These are phyloP conservation scores for Aureobasidium pullulans DNA, from an alignment of 2,329 filamentous ascomycete species.

Conservation along the genomic window DNA sequence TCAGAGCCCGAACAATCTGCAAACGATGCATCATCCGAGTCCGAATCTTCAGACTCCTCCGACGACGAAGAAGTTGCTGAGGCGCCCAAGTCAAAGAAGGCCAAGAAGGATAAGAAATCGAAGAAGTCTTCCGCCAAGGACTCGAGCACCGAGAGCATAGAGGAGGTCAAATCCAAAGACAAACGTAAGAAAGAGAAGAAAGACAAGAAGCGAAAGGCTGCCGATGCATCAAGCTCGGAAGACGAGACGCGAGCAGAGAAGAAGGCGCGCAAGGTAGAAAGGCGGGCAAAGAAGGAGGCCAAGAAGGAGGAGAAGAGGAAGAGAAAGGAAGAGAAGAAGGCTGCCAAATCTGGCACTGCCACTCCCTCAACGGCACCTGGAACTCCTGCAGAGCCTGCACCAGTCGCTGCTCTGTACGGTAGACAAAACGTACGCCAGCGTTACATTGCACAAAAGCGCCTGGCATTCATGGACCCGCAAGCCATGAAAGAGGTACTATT, in stretches of 20 bases:
- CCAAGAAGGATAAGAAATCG: conserved; percentile 30
- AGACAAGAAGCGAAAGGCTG: conserved; percentile 20
- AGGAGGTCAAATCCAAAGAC: conserved; percentile 14
- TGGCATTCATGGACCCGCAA: conserved; percentile 71
- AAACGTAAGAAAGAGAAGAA: conserved; percentile 28
- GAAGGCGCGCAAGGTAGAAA: conserved; percentile 37
- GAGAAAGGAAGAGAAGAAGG: conserved; percentile 36
- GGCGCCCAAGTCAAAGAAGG: conserved; percentile 20
- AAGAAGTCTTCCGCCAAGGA: conserved; percentile 28
- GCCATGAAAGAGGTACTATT: conserved; percentile 71
- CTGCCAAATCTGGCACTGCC: conserved; percentile 11
- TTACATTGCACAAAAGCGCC: conserved; percentile 82
- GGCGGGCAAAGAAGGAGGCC: conserved; percentile 40
- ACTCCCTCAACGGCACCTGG: conserved; percentile 12
- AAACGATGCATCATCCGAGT: conserved; percentile 21
- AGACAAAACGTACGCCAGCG: conserved; percentile 70
- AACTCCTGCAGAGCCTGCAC: conserved; percentile 10
- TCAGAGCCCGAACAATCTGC: conserved; percentile 19
- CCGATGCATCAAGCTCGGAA: conserved; percentile 9
- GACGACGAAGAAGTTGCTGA: conserved; percentile 17
- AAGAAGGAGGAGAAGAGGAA: conserved; percentile 46
- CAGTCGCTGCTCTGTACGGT: conserved; percentile 20
- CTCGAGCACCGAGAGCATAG: conserved; percentile 15
- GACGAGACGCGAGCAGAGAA: conserved; percentile 19
- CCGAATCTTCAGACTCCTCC: conserved; percentile 17